Evolutionary conservation across 169 alveolate genomes (phyloP).

Genomic region (Perkinsus marinus): DNA sequence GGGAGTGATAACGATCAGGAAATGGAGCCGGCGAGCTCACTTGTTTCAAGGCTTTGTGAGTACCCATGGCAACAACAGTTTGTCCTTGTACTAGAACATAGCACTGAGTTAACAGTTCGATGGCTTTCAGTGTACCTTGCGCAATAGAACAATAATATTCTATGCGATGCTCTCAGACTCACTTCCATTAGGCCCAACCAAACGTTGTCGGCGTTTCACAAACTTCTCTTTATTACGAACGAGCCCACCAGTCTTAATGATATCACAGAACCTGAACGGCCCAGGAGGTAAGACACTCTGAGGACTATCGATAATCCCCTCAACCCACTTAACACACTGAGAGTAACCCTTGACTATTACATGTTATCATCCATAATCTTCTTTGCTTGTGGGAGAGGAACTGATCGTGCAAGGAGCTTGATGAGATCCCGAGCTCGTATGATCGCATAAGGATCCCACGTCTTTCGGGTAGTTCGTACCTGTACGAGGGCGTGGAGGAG

Average conservation of each 20-base stretch:
- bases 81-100: slow-evolving; percentile 85
- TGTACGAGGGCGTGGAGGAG: too few species aligned
- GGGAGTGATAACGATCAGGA: neutral
- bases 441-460: slow-evolving; percentile 90
- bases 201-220: slow-evolving; percentile 93
- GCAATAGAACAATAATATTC: too few species aligned
- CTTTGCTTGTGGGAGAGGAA: slow-evolving; percentile 94
- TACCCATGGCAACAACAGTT: slow-evolving; percentile 94
- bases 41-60: slow-evolving; percentile 77
- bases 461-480: slow-evolving; percentile 84
- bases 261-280: slow-evolving; percentile 69
- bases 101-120: slow-evolving; percentile 94
- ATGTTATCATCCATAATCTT: slow-evolving; percentile 75
- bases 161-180: too few species aligned
- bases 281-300: neutral
- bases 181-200: slow-evolving; percentile 96
- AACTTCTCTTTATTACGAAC: slow-evolving; percentile 87
- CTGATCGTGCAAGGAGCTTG: slow-evolving; percentile 91
- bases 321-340: too few species aligned
- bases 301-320: neutral
- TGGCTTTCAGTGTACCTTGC: slow-evolving; percentile 79
- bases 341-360: too few species aligned
- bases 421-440: slow-evolving; percentile 89
- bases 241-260: slow-evolving; percentile 87
- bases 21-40: slow-evolving; percentile 43